phyloP scores from a whole-genome alignment of 2,329 filamentous ascomycete species.

The Monilinia aucupariae region DNA sequence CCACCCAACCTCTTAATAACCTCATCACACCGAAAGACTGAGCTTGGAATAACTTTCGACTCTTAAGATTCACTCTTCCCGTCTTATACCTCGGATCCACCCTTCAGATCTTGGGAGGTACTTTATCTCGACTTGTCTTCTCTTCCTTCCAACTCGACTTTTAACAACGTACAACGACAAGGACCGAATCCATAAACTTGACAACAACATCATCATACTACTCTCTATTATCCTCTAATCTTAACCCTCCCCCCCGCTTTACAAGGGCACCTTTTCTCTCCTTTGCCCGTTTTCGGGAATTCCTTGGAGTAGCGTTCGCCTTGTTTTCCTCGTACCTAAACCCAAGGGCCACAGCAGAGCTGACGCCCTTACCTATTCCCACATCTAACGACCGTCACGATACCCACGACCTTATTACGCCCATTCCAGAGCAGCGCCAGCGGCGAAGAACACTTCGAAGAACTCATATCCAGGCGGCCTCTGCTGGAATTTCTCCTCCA shows the following conservation, averaged over 20 bases:
- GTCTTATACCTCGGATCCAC: not conserved
- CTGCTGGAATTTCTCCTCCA: conserved; percentile 33
- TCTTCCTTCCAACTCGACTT: not conserved
- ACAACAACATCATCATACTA: conserved; percentile 9
- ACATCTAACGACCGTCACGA: conserved; percentile 36
- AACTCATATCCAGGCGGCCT: conserved; percentile 35
- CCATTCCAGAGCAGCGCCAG: conserved; percentile 32
- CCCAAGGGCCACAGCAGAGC: conserved; percentile 25
- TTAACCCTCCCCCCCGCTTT: not conserved
- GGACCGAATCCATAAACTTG: conserved; percentile 10
- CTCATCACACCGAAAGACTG: conserved; percentile 6
- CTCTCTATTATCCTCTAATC: not conserved
- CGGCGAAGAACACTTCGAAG: conserved; percentile 29
- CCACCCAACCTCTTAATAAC: conserved; percentile 13
- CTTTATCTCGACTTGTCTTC: not conserved
- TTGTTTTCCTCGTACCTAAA: conserved; percentile 29
- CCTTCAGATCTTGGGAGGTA: not conserved
- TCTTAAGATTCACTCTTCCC: conserved; percentile 5
- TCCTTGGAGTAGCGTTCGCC: conserved; percentile 24
- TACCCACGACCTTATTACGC: conserved; percentile 33
- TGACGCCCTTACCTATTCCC: conserved; percentile 31
- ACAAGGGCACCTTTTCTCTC: not conserved
- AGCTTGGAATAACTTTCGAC: not conserved
- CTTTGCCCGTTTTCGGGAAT: conserved; percentile 19
- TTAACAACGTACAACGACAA: not conserved